These are phyloP conservation scores for Acanthamoeba triangularis DNA, from an alignment of 208 protist species.

Conservation along the genomic window DNA sequence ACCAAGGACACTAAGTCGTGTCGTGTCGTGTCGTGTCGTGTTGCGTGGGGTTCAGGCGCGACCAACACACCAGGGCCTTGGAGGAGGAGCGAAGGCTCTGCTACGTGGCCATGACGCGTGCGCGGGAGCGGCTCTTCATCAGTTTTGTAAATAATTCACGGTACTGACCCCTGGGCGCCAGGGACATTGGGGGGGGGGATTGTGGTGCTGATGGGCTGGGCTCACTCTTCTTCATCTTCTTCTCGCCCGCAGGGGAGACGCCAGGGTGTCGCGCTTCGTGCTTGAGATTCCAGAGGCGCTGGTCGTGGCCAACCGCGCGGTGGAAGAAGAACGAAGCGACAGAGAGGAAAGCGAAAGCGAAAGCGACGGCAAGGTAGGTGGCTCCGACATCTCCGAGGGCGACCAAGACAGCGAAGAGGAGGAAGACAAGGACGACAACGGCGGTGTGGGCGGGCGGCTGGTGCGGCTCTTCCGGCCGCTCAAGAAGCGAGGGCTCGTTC, in stretches of 20 bases:
- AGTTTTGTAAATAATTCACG: constrained; percentile 10
- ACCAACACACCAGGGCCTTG: not conserved
- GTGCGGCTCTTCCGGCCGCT: not conserved
- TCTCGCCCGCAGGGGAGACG: not conserved
- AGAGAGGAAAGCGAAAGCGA: not conserved
- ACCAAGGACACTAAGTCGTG: too few relatives aligned
- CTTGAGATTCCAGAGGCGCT: not conserved
- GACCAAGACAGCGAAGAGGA: not conserved
- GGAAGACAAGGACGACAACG: not conserved
- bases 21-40: too few relatives aligned
- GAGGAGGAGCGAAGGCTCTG: constrained; percentile 11
- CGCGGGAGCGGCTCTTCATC: not conserved
- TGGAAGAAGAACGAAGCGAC: not conserved
- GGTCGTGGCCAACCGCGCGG: not conserved
- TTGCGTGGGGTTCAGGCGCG: not conserved
- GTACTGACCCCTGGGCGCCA: not conserved
- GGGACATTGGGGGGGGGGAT: too few relatives aligned
- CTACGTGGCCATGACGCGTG: constrained; percentile 4
- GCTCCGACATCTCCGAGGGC: not conserved
- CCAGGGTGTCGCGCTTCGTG: not conserved
- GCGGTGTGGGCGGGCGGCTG: not conserved
- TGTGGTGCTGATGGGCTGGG: too few relatives aligned
- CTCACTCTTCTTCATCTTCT: too few relatives aligned
- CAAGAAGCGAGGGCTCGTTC: not conserved
- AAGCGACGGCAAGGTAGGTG: not conserved